Base-by-base conservation (phyloP, 106 monocot species). In the Narthecium ossifragum region DNA sequence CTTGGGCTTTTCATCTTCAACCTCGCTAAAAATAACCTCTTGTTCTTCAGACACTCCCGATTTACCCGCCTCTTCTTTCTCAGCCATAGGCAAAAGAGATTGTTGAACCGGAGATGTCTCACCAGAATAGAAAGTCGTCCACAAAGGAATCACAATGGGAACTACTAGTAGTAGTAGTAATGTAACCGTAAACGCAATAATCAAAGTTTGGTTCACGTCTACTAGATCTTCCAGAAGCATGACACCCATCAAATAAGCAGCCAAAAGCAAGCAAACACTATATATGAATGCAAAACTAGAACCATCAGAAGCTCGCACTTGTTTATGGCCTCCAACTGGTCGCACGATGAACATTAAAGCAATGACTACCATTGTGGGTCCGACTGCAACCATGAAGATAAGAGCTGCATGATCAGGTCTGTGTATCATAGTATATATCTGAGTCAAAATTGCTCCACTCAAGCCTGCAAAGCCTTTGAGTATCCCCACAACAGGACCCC, bases 401-500 rank as follows among this genome's bases (percentile, higher is more conserved):
- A 92, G 49, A 22, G 73, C 60, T 6, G 87, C 73, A 31, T 81
- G 74, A 60, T 81, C 75, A 4, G 80, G 77, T 14, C 73, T 56
- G 53, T 88, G 78, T 6, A 92, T 55, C 57, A 84, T 55, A 3
- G 84, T 65, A 53, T 81, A 92, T 41, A 87, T 60, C 47, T 92
- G 92, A 1, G 88, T 92, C 27, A 92, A 62, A 8, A 92, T 92
- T 33, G 92, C 92, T 18, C 92, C 92, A 60, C 92, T 88, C 40
- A 92, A 55, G 32, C 92, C 92, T 6, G 87, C 84, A 67, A 88
- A 92, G 25, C 92, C 92, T 60, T 92, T 92, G 9, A 92, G 62
- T 22, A 92, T 92, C n/a, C 92, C 92, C 1, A 92, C 92, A 7
- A 92, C 26, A 18, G 92, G 92, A 28, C 92, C 92, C 47, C 92